Evolutionary conservation across 805 yeast genomes (phyloP), one percentile per base, ranked within the genome.

Genomic region (Brettanomyces nanus): DNA sequence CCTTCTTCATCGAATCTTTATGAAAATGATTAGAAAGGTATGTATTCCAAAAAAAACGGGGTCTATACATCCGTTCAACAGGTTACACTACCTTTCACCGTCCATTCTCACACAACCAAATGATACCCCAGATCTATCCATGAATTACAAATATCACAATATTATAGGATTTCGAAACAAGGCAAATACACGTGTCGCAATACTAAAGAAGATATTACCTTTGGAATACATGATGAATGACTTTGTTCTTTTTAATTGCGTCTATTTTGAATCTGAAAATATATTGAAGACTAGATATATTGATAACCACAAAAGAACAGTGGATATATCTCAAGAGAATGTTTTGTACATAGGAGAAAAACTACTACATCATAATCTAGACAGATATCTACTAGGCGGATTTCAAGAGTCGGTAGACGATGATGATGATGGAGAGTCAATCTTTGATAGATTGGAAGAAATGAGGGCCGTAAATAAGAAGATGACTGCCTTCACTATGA

Each of bases 171-270:
- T 49, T 36, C 32, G 55, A 31, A 45, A 49, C 22, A 46, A 39
- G 21, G 49, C 52, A 4, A 49, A 49, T 19, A 44, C 56, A 3
- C 38, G 58, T 33, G 42, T 51, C 2, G 35, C 45, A 3, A 45
- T 54, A 14, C 32, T 57, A 4, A 41, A 42, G 19, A 34, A 35
- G 19, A 41, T 56, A 11, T 28, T 56, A 18, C 61, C 62, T 1
- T 28, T 36, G 7, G 48, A 47, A 23, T 56, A 41, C 29, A 33
- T 38, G 31, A 37, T 57, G 9, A 42, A 42, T 5, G 48, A 49
- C 21, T 33, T 39, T 17, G 14, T 54, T 15, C 33, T 54, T 6
- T 51, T 48, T 21, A 42, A 46, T 11, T 49, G 54, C 28, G 26
- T 54, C 2, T 54, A 54, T 37, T 39, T 32, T 28, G 37, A 42